Percentiles rank a stretch among this genome's conserved stretches.
Evolutionary conservation across 2,329 filamentous ascomycete genomes (phyloP).

Genomic region (Penicillium janthinellum): DNA sequence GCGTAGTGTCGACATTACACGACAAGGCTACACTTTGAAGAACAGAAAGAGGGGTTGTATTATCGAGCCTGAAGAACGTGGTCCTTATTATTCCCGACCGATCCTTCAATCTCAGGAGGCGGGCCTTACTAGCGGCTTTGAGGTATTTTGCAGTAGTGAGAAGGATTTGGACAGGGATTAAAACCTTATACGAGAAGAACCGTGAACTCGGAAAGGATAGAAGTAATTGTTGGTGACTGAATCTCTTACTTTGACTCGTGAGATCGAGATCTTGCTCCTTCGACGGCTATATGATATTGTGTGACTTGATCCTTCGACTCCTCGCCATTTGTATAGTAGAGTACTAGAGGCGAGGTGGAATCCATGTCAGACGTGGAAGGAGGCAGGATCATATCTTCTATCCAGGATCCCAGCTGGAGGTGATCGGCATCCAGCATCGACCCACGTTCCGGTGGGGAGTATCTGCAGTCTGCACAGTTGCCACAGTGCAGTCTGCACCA

Average conservation of each 20-base stretch:
- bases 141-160: not conserved
- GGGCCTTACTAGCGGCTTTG: not conserved
- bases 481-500: no score
- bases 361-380: not conserved
- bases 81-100: not conserved
- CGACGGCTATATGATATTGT: not conserved
- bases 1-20: not conserved
- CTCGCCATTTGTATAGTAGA: not conserved
- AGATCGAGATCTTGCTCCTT: not conserved
- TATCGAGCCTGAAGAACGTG: not conserved
- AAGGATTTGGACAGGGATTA: not conserved
- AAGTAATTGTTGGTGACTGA: not conserved
- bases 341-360: not conserved
- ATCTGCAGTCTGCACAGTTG: no score
- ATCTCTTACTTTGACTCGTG: not conserved
- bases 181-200: not conserved
- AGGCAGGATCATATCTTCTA: not conserved
- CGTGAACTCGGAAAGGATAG: not conserved
- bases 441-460: not conserved
- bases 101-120: not conserved
- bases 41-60: not conserved
- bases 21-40: not conserved
- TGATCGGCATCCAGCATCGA: not conserved
- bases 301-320: not conserved
- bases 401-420: no score